phyloP scores from a whole-genome alignment of 306 rosid species.

The Parietaria judaica region DNA sequence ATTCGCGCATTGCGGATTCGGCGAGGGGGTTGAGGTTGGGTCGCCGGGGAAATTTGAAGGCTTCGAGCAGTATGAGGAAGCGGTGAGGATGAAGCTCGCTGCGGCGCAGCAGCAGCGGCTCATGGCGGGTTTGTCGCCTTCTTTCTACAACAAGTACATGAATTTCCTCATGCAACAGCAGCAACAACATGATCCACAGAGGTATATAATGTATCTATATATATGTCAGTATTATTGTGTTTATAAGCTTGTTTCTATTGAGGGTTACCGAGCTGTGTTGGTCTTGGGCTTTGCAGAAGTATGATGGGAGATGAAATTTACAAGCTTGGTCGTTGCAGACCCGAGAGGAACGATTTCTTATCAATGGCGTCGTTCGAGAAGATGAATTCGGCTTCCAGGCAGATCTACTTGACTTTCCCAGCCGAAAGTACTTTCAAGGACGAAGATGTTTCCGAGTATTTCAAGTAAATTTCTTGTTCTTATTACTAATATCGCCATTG shows the following conservation, averaged over 20 bases:
- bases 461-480: constrained; percentile 44
- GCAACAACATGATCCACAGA: constrained; percentile 67
- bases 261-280: constrained; percentile 2
- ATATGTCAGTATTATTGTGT: not conserved
- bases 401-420: constrained; percentile 90
- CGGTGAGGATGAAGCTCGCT: constrained; percentile 52
- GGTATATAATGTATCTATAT: constrained; percentile 16
- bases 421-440: constrained; percentile 96
- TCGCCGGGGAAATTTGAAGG: constrained; percentile 61
- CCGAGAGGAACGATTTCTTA: constrained; percentile 72
- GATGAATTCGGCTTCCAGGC: constrained; percentile 77
- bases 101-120: constrained; percentile 45
- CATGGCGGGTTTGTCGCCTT: constrained; percentile 50
- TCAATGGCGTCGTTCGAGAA: constrained; percentile 56
- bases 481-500: not conserved
- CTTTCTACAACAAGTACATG: constrained; percentile 55
- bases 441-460: constrained; percentile 93
- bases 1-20: constrained; percentile 61
- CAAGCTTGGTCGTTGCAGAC: constrained; percentile 52
- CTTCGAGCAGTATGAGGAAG: constrained; percentile 66
- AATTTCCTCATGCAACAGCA: constrained; percentile 73
- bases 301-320: constrained; percentile 74
- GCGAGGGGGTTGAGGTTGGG: constrained; percentile 61
- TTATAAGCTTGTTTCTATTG: not conserved
- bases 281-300: constrained; percentile 28